Evolutionary conservation across 2,329 filamentous ascomycete species (phyloP), one percentile per base, ranked within the genome.

Genomic region (Ambrosiella cleistominuta): DNA sequence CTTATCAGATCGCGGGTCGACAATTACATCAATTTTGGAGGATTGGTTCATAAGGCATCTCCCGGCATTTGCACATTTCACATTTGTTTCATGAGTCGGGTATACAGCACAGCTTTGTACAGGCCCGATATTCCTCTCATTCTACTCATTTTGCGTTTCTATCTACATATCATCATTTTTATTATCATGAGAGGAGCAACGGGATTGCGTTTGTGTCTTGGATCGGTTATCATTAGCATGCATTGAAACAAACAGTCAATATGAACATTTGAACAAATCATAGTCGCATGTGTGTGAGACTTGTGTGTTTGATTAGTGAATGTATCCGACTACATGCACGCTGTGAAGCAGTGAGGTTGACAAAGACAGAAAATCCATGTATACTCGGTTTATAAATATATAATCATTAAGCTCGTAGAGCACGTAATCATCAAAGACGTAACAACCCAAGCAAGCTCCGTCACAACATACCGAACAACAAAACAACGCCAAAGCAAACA

Each of bases 1-100:
- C n/a, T 44, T 55, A 40, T 55, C 17, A 55, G 17, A 45, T 55
- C 53, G 38, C 53, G 11, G 39, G 39, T 19, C 27, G 53, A 55
- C 47, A 7, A 19, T 47, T 47, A 8, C 19, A 47, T 2, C 27
- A 2, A 27, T 27, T 27, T 27, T 27, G 27, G 27, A 27, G 27
- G 27, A 27, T 27, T 27, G 4, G 27, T 27, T 27, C 27, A 27
- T 27, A 27, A 3, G 8, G n/a, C n/a, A 47, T 47, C 19, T 47
- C 13, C 44, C 4, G 2, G 44, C 44, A 47, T 47, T 47, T 47
- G 19, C 44, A 42, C n/a, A 42, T n/a, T 15, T 47, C 27, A 27
- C 27, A 27, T 27, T 27, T 27, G 1, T 15, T 47, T 47, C 44
- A 47, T 47, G 19, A 17, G 7, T 47, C 44, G n/a, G 44, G 40